These are phyloP conservation scores for Tuber aestivum DNA, from an alignment of 495 filamentous ascomycete species.

Conservation along the genomic window DNA sequence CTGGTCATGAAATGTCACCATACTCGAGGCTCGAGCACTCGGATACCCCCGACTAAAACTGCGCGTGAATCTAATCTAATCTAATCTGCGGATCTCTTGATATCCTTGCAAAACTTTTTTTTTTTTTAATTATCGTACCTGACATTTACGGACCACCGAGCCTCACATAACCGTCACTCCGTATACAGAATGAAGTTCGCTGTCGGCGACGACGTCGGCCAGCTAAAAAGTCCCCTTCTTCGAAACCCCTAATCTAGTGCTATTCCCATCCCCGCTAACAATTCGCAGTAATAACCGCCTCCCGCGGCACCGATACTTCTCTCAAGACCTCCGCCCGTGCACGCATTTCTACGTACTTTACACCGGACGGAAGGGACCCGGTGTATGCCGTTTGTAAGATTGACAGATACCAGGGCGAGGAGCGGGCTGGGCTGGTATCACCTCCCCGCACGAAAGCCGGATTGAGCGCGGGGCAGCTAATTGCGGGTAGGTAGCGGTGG, in stretches of 20 bases:
- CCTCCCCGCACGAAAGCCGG: too few species aligned
- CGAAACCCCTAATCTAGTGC: background rate
- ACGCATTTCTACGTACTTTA: slow-evolving; percentile 35
- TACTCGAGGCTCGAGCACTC: too few species aligned
- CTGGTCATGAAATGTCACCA: background rate
- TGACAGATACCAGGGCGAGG: background rate
- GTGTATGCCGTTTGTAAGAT: slow-evolving; percentile 1
- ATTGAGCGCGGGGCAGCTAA: background rate
- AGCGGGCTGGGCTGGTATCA: slow-evolving; percentile 18
- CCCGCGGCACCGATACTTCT: slow-evolving; percentile 39
- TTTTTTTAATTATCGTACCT: slow-evolving; percentile 9
- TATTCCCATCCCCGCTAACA: background rate
- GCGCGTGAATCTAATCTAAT: slow-evolving; percentile 7
- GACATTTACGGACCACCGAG: slow-evolving; percentile 17
- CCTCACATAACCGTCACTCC: slow-evolving; percentile 22
- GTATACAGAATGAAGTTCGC: slow-evolving; percentile 33
- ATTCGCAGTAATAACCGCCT: slow-evolving; percentile 30
- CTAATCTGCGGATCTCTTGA: slow-evolving; percentile 17
- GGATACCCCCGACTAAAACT: background rate
- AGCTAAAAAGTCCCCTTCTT: slow-evolving; percentile 32
- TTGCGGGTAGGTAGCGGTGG: background rate
- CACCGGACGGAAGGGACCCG: slow-evolving; percentile 28
- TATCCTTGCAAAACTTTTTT: background rate
- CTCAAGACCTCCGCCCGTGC: slow-evolving; percentile 36
- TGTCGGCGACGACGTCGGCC: slow-evolving; percentile 39